Conservation (phyloP, 163 green algal species). For the Chlamydomonas reinhardtii region DNA sequence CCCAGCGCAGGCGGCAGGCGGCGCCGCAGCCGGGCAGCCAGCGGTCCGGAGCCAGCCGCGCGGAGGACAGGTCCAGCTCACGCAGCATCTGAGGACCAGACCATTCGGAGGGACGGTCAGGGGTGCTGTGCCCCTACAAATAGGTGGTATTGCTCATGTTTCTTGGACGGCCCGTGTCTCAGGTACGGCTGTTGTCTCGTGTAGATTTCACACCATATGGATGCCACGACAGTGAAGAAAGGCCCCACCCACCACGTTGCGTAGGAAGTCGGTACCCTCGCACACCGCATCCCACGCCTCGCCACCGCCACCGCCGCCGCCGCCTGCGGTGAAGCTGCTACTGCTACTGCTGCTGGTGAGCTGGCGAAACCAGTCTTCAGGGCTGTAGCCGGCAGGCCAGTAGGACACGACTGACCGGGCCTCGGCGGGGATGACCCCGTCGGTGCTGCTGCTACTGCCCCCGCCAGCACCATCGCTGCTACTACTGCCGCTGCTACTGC, state of each 20-base stretch:
- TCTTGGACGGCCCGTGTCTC: no score
- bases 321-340: neutral
- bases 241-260: slow-evolving; percentile 9
- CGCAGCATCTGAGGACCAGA: slow-evolving; percentile 45
- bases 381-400: neutral
- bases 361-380: neutral
- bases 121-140: no score
- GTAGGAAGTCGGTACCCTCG: slow-evolving; percentile 52
- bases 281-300: slow-evolving; percentile 41
- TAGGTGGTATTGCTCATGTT: no score
- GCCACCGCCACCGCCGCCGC: neutral
- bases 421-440: no score
- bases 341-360: neutral
- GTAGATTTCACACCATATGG: no score
- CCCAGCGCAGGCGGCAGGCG: slow-evolving; percentile 26
- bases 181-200: no score
- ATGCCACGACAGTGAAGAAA: no score
- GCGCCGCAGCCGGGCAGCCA: slow-evolving; percentile 40
- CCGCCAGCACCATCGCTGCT: neutral
- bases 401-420: no score
- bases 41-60: slow-evolving; percentile 29
- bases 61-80: slow-evolving; percentile 33
- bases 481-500: neutral
- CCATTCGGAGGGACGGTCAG: no score
- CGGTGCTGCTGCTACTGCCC: no score